Conservation (phyloP, 1,284 basidiomycete species). For the Cutaneotrichosporon sp. region DNA sequence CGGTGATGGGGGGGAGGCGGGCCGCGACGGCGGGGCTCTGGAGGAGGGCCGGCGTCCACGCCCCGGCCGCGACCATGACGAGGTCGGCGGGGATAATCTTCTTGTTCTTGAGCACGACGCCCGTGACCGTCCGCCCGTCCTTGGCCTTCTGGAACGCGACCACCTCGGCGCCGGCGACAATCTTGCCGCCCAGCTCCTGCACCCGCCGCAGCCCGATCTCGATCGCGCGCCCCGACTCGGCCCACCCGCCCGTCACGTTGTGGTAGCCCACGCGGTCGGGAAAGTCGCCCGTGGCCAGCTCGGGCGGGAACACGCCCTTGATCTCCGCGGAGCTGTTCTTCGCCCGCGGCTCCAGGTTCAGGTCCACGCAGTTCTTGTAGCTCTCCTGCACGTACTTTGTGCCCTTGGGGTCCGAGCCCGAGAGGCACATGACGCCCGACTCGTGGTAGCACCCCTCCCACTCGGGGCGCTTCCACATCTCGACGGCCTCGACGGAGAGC, state of each 20-base stretch:
- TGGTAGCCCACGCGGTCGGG: slow-evolving; percentile 60
- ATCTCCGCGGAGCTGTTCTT: slow-evolving; percentile 27
- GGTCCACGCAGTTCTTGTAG: slow-evolving; percentile 36
- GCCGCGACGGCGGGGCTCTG: slow-evolving; percentile 57
- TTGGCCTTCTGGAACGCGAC: slow-evolving; percentile 46
- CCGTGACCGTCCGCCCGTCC: slow-evolving; percentile 57
- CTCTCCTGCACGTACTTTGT: slow-evolving; percentile 41
- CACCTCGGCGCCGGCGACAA: slow-evolving; percentile 64
- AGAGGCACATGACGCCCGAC: slow-evolving; percentile 57
- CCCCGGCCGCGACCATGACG: slow-evolving; percentile 49
- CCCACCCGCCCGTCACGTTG: slow-evolving; percentile 84
- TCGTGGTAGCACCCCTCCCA: slow-evolving; percentile 80
- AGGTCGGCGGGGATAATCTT: slow-evolving; percentile 50
- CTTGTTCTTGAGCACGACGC: slow-evolving; percentile 68
- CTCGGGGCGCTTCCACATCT: slow-evolving; percentile 53
- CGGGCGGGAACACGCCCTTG: slow-evolving; percentile 24
- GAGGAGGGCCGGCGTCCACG: slow-evolving; percentile 73
- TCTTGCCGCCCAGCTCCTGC: slow-evolving; percentile 61
- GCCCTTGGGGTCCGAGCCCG: slow-evolving; percentile 29
- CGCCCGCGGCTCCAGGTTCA: slow-evolving; percentile 33
- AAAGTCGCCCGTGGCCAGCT: slow-evolving; percentile 34
- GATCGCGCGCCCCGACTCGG: slow-evolving; percentile 70
- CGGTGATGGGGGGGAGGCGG: slow-evolving; percentile 39
- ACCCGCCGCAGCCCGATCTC: slow-evolving; percentile 64
- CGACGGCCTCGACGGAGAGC: slow-evolving; percentile 50